These are phyloP conservation scores for Crithidia fasciculata DNA, from an alignment of 208 protist genomes.

Conservation along the genomic window DNA sequence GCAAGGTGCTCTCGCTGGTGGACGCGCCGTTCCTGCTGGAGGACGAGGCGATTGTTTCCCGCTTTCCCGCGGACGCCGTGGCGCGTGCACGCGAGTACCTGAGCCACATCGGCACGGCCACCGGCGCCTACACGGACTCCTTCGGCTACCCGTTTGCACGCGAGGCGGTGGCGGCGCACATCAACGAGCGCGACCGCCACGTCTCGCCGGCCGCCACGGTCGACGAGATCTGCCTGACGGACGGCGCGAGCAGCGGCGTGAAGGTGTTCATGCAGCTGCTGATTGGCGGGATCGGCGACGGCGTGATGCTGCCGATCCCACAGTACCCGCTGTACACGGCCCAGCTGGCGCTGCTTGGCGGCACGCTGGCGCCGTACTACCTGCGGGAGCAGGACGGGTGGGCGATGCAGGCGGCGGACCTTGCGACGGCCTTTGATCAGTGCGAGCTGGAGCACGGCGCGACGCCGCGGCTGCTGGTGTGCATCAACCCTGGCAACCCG, in stretches of 20 bases:
- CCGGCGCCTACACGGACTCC: slow-evolving; percentile 97
- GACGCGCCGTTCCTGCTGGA: slow-evolving; percentile 79
- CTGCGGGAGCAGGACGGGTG: slow-evolving; percentile 95
- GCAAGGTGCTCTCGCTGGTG: slow-evolving; percentile 92
- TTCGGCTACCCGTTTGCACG: slow-evolving; percentile 90
- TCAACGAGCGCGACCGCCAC: slow-evolving; percentile 93
- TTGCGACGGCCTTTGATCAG: slow-evolving; percentile 62
- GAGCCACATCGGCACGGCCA: slow-evolving; percentile 48
- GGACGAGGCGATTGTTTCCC: slow-evolving; percentile 37
- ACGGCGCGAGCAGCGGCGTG: slow-evolving; percentile 96
- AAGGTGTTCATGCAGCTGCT: slow-evolving; percentile 87
- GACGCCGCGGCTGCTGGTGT: slow-evolving; percentile 93
- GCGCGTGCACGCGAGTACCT: slow-evolving; percentile 86
- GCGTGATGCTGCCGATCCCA: slow-evolving; percentile 98
- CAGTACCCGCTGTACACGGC: slow-evolving; percentile 99
- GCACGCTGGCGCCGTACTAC: slow-evolving; percentile 93
- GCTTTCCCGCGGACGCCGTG: slow-evolving; percentile 92
- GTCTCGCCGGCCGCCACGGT: slow-evolving; percentile 36
- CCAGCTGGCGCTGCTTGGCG: slow-evolving; percentile 94
- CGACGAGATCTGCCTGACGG: slow-evolving; percentile 93
- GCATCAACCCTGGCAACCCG: slow-evolving; percentile 99
- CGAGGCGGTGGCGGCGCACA: slow-evolving; percentile 93
- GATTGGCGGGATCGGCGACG: slow-evolving; percentile 70
- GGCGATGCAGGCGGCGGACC: slow-evolving; percentile 74
- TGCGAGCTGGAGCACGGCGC: slow-evolving; percentile 68